These are phyloP conservation scores for Tetrapisispora phaffii DNA, from an alignment of 805 yeast species.

Conservation along the genomic window DNA sequence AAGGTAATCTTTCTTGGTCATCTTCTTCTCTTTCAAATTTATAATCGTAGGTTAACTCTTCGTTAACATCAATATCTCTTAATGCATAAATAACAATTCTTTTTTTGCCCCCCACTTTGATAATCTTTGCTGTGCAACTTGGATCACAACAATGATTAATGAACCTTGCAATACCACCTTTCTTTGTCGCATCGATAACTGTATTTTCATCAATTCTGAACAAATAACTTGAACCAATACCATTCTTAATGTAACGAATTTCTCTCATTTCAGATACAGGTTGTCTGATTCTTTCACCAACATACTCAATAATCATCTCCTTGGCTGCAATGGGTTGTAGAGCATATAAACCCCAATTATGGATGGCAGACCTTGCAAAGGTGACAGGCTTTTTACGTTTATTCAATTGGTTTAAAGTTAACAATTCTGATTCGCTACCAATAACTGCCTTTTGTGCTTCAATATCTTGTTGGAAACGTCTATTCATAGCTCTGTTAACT, in stretches of 20 bases:
- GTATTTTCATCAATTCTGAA: constrained; percentile 90
- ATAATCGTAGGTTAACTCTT: constrained; percentile 91
- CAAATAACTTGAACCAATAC: constrained; percentile 90
- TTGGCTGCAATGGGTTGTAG: constrained; percentile 89
- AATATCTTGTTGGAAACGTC: constrained; percentile 83
- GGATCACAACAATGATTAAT: constrained; percentile 97
- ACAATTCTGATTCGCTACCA: constrained; percentile 72
- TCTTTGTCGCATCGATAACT: constrained; percentile 93
- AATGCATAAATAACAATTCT: constrained; percentile 92
- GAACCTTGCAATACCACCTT: constrained; percentile 94
- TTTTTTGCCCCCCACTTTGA: constrained; percentile 86
- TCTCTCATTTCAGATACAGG: constrained; percentile 93
- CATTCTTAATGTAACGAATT: constrained; percentile 71
- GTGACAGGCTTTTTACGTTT: constrained; percentile 89
- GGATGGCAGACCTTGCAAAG: constrained; percentile 95
- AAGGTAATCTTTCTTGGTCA: constrained; percentile 77
- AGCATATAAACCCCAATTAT: constrained; percentile 97
- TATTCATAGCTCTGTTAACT: constrained; percentile 74
- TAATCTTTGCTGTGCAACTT: constrained; percentile 92
- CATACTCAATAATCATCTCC: constrained; percentile 97
- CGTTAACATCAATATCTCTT: constrained; percentile 77
- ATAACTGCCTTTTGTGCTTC: constrained; percentile 68
- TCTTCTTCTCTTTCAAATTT: constrained; percentile 87
- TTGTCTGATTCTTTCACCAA: constrained; percentile 88
- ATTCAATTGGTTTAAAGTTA: constrained; percentile 77